These are phyloP conservation scores for Penstemon davidsonii DNA, from an alignment of 257 asterid genomes.

Conservation along the genomic window DNA sequence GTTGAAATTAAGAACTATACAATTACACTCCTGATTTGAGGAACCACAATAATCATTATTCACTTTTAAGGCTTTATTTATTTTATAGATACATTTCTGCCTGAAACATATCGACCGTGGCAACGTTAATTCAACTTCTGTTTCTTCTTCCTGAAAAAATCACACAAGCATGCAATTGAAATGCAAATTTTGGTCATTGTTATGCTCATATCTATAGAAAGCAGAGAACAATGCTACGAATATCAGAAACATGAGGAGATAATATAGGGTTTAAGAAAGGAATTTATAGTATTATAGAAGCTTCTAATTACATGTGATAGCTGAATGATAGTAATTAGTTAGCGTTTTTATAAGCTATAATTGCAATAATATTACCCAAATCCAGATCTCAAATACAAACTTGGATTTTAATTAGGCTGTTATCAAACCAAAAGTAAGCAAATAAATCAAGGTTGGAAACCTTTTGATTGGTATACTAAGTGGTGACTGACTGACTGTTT, in stretches of 20 bases:
- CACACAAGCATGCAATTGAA: constrained; percentile 12
- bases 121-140: constrained; percentile 22
- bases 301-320: constrained; percentile 8
- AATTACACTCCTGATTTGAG: constrained; percentile 28
- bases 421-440: not conserved
- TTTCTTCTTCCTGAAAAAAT: constrained; percentile 30
- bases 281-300: not conserved
- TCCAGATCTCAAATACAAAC: not conserved
- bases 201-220: not conserved
- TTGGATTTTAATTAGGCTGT: constrained; percentile 2
- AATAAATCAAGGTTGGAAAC: not conserved
- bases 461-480: not conserved
- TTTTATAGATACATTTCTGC: constrained; percentile 24
- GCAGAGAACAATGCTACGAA: not conserved
- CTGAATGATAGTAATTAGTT: constrained; percentile 22
- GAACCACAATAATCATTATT: constrained; percentile 20
- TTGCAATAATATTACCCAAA: not conserved
- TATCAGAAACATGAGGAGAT: constrained; percentile 11
- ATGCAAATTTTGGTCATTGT: constrained; percentile 12
- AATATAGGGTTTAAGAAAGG: constrained; percentile 9
- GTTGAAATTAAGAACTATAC: constrained; percentile 17
- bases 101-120: constrained; percentile 24
- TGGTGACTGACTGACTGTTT: not conserved
- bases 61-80: not conserved
- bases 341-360: constrained; percentile 6